Base-by-base conservation (phyloP, 371 early-diverging fungal species). In the Capillidium heterosporum region DNA sequence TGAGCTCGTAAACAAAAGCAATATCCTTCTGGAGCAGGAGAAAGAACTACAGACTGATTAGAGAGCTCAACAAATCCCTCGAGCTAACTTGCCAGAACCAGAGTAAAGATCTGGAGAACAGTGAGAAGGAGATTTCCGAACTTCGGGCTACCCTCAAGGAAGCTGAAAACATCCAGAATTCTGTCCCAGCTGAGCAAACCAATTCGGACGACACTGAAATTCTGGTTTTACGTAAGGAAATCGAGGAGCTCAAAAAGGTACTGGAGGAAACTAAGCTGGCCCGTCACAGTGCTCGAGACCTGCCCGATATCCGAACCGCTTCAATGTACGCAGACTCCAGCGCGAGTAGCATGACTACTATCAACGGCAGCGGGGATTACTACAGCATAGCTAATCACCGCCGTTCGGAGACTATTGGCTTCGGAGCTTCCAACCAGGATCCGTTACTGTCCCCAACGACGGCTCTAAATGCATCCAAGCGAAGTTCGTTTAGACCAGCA, bases 191-290 rank as follows among this genome's bases (percentile, higher is more conserved):
- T 24, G 50, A 49, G 50, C 50, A 49, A 39, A 17, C 23, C 15
- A 31, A n/a, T 19, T 10, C 24, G 4, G 39, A 35, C 15, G 62
- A 72, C 43, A 70, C 70, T 60, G 69, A 65, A n/a, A 61, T 75
- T 32, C 72, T 75, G 28, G 60, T 56, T 53, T 63, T 66, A 47
- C 59, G 70, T 24, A 75, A 76, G 62, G 73, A 68, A 27, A 67
- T 78, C 1, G 67, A 68, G 24, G 74, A 76, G 29, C 63, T 77
- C 48, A 71, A 75, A 63, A 64, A 62, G 52, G 81, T 85, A 61
- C 66, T 81, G 39, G 73, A 73, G 49, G 53, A 53, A 40, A 53
- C 53, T 39, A 31, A 39, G 8, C 32, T 21, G 39, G 53, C 53
- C 2, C 31, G 53, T 19, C 2, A 53, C 21, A 19, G 26, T 5